Base-by-base conservation (phyloP, 306 rosid genomes). In the Sphenostylis stenocarpa region DNA sequence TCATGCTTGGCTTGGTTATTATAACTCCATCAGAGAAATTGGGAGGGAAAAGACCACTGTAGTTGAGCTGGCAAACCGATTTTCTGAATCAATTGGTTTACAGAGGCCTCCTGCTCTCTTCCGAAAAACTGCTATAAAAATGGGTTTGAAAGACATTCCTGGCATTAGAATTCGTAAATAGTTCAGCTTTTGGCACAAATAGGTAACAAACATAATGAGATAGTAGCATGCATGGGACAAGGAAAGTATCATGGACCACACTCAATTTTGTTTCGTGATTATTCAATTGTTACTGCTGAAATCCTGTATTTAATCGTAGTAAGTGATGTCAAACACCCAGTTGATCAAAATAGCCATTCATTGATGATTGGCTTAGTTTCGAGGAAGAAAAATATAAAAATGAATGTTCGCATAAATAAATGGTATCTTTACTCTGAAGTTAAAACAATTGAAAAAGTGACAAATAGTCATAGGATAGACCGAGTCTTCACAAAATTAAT, bases 1-100 rank as follows among this genome's bases (percentile, higher is more conserved):
- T 85, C 99, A 95, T 80, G 87, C 94, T 5, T 95, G 97, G 97
- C 99, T 92, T 24, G 94, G 96, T 41, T 92, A 95, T 83, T 95
- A 92, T 72, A 95, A 92, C 84, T 90, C 99, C 21, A 85, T 95
- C 76, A 85, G 86, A 78, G 97, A 91, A 88, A 87, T 87, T 68
- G 92, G 97, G 49, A 89, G 97, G 74, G 97, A 95, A 49, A 92
- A 92, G 81, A 86, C 85, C 76, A 86, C 92, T 65, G 81, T 91
- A 4, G 94, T 86, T 41, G 96, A 92, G 76, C 86, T 85, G 15
- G 94, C 97, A 47, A 85, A 66, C 79, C 84, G 60, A 57, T 95
- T 90, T 86, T 95, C 89, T 6, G 85, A 87, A 77, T 88, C 97
- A 53, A 89, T 95, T 61, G 97, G 98, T 70, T 86, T 95, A 80